Evolutionary conservation across 371 early-diverging fungal species (phyloP).

Genomic region (Vairimorpha ceranae): DNA sequence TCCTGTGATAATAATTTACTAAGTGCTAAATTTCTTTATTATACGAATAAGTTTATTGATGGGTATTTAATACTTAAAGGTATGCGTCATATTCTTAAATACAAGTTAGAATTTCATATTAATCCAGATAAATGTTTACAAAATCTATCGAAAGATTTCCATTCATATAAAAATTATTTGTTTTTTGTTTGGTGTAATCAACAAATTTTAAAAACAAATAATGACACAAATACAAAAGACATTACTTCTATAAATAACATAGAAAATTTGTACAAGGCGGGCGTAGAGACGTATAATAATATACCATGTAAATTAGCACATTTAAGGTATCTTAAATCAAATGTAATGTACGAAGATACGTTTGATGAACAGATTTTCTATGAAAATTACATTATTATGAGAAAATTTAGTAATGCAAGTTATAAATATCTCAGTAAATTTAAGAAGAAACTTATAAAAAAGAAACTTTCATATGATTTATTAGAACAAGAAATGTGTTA

Average conservation of each 20-base stretch:
- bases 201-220: background rate
- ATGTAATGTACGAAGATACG: background rate
- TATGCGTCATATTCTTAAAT: background rate
- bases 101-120: background rate
- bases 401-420: background rate
- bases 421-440: conserved; percentile 10
- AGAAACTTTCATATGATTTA: conserved; percentile 16
- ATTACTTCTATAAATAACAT: background rate
- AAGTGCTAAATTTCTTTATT: background rate
- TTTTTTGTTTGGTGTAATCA: background rate
- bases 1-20: background rate
- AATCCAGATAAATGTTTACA: background rate
- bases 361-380: background rate
- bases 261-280: background rate
- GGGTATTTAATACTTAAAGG: background rate
- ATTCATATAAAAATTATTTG: background rate
- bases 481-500: conserved; percentile 30
- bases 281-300: background rate
- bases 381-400: conserved; percentile 25
- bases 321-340: background rate
- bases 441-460: background rate
- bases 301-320: background rate
- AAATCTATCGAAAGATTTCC: background rate
- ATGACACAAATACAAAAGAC: background rate
- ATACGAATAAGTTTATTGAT: background rate